Base-by-base conservation (phyloP, 768 basidiomycete genomes). In the Pleurotus citrinopileatus region DNA sequence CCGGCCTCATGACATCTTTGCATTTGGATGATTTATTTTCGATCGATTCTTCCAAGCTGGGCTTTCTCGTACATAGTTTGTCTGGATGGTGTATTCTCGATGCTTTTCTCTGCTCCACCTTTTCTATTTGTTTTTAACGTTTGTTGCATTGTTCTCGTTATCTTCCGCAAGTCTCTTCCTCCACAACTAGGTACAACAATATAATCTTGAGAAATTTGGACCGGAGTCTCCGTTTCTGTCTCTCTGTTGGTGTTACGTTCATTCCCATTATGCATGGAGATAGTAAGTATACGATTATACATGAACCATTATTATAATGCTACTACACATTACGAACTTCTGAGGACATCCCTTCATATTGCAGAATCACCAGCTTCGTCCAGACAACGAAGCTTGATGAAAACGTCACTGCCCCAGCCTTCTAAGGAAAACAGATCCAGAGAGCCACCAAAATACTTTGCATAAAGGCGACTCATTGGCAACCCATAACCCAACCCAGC, bases 401-500 rank as follows among this genome's bases (percentile, higher is more conserved):
- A 79, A 23, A 79, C 76, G 60, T 81, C 79, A 25, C 74, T 78
- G 3, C 90, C 91, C 89, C 89, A 92, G 9, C 91, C 89, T 65
- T 93, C 87, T 42, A 95, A 66, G 1, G 88, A 86, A 56, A 89
- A 80, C 38, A 96, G 71, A 59, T 94, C 88, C 22, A 95, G 74
- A 3, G 86, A 86, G 15, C 92, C 93, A 8, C 92, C 91, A 61
- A 95, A 95, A 65, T 94, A 84, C 79, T 73, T 82, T 13, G 87
- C 83, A 61, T 89, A 89, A 44, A 90, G 65, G 54, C 77, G 77
- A 66, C 87, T 89, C 89, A 91, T 89, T 9, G 88, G 89, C 51
- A 91, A 70, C 1, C 93, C 93, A 59, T 94, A 95, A 2, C 93
- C 93, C 26, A 95, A 69, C 0, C 93, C 93, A 5, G 93, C 92